Evolutionary conservation across 1,139 yeast genomes (phyloP), one percentile per base, ranked within the genome.

Genomic region (Pichia sp.): DNA sequence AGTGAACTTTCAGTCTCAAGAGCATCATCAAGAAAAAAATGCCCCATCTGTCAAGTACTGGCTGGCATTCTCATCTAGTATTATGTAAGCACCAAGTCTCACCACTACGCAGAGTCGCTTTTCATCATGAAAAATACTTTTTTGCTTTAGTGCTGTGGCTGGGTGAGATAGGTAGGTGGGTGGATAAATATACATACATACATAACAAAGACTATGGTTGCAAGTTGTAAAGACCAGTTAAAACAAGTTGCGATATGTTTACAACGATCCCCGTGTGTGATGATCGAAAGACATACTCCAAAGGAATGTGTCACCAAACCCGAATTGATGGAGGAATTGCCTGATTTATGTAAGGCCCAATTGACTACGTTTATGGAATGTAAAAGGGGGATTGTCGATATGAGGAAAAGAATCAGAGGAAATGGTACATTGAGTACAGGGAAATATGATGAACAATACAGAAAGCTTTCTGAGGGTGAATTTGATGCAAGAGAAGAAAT

Each of bases 241-340:
- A 86, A 79, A 57, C 95, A 95, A 16, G 87, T 92, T 51, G 97
- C 97, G 6, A 82, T 92, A 28, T 92, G 98, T 60, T 72, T 92
- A 42, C 98, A 92, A 63, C 73, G 97, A 61, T 88, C 97, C 4
- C 97, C 97, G 16, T 92, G 98, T 64, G 98, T 92, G 46, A 74
- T 92, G 68, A 75, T 92, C 37, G 86, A 92, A 52, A 72, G 98
- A 52, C 75, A 92, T 64, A 85, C 88, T 3, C 98, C 98, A 4
- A 83, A 85, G 53, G 82, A 87, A 49, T 92, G 98, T 61, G 65
- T 90, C 29, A 83, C 85, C 39, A 73, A 88, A 52, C 95, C 96
- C 1, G 83, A 82, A 51, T 72, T 92, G 41, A 72, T 81, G 46
- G 72, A 73, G 47, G 83, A 85, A 41, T 68, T 92, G 34, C 98